Conservation (phyloP, 2,329 filamentous ascomycete genomes). For the Alternaria gansuensis region DNA sequence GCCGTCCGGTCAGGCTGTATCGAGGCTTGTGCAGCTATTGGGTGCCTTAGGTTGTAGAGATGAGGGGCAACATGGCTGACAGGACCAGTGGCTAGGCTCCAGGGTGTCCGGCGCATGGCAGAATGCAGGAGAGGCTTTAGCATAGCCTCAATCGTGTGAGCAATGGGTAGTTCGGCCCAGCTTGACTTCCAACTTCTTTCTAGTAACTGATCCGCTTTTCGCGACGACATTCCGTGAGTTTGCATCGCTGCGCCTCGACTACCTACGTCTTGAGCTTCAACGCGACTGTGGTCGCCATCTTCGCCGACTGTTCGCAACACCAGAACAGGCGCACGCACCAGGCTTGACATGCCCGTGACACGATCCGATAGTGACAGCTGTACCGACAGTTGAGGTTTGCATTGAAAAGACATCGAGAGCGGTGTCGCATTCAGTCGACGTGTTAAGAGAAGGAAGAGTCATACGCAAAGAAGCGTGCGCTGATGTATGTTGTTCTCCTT, state of each 20-base stretch:
- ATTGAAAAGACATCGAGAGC: slow-evolving; percentile 20
- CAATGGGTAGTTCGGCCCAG: slow-evolving; percentile 20
- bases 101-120: slow-evolving; percentile 23
- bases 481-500: slow-evolving; percentile 48
- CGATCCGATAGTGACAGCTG: slow-evolving; percentile 23
- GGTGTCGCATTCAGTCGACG: slow-evolving; percentile 35
- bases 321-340: slow-evolving; percentile 35
- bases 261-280: slow-evolving; percentile 30
- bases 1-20: slow-evolving; percentile 33
- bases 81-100: slow-evolving; percentile 32
- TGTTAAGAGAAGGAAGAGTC: slow-evolving; percentile 22
- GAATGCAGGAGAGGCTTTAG: slow-evolving; percentile 23
- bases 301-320: slow-evolving; percentile 27
- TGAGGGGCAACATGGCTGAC: slow-evolving; percentile 36
- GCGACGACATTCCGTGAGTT: slow-evolving; percentile 27
- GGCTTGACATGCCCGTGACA: slow-evolving; percentile 35
- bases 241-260: slow-evolving; percentile 36
- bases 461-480: slow-evolving; percentile 35
- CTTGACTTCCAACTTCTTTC: slow-evolving; percentile 32
- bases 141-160: slow-evolving; percentile 39
- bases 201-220: slow-evolving; percentile 32
- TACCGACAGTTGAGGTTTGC: slow-evolving; percentile 15
- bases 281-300: slow-evolving; percentile 25
- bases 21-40: slow-evolving; percentile 24
- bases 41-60: slow-evolving; percentile 32